A percentile compares a stretch with the other conserved stretches of the same genome.
phyloP scores from a whole-genome alignment of 257 asterid species.

The Gardenia jasminoides region DNA sequence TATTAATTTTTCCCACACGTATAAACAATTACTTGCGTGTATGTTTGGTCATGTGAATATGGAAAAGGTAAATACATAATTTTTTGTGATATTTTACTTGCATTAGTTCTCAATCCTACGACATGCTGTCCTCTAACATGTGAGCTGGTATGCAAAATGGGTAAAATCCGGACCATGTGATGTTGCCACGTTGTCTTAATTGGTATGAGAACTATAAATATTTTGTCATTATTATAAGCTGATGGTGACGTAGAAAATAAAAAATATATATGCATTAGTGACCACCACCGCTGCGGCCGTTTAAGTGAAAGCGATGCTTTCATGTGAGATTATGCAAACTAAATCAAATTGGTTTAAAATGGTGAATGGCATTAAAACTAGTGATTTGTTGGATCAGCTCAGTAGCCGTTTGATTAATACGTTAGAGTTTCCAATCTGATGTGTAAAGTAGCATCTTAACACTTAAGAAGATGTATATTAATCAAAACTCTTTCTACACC shows the following conservation, averaged over 20 bases:
- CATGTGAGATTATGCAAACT: conserved; percentile 25
- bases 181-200: not conserved
- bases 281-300: conserved; percentile 31
- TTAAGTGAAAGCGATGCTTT: conserved; percentile 24
- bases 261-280: not conserved
- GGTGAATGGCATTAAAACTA: not conserved
- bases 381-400: no score
- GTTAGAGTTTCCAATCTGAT: no score
- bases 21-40: not conserved
- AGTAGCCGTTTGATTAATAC: no score
- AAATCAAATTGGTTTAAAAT: not conserved
- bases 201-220: not conserved
- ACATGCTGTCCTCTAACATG: conserved; percentile 30
- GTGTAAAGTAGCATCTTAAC: no score
- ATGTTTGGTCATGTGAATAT: not conserved
- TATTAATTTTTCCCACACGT: no score
- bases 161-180: conserved; percentile 20
- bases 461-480: no score
- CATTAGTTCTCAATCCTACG: not conserved
- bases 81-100: not conserved
- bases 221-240: not conserved
- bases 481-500: no score
- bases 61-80: not conserved
- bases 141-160: conserved; percentile 26
- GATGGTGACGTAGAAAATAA: conserved; percentile 35